These are phyloP conservation scores for Aspergillus ellipticus DNA, from an alignment of 495 filamentous ascomycete species.

Conservation along the genomic window DNA sequence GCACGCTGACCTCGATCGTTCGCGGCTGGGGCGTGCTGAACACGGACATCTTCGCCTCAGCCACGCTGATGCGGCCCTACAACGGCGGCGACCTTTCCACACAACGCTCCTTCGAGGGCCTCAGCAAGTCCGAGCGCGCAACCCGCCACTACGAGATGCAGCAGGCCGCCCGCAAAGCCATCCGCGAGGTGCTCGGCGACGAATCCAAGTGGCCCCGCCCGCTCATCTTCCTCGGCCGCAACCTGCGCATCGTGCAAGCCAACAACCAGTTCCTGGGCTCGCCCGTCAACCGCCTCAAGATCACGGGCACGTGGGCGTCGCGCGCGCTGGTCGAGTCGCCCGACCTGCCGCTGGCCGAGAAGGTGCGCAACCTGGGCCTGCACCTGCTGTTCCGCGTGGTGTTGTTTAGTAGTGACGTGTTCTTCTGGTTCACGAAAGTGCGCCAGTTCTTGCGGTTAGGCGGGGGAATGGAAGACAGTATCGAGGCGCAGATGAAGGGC, in stretches of 20 bases:
- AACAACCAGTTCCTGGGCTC: conserved; percentile 85
- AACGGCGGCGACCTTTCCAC: conserved; percentile 72
- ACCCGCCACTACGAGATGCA: conserved; percentile 79
- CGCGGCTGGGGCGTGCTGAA: conserved; percentile 81
- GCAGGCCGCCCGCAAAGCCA: conserved; percentile 73
- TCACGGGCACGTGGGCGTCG: conserved; percentile 87
- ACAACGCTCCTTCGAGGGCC: conserved; percentile 56
- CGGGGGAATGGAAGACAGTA: conserved; percentile 87
- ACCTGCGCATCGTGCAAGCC: conserved; percentile 86
- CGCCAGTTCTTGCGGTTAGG: conserved; percentile 70
- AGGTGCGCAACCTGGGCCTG: conserved; percentile 54
- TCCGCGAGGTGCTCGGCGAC: conserved; percentile 80
- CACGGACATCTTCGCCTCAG: conserved; percentile 84
- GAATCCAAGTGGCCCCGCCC: conserved; percentile 91
- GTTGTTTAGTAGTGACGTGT: conserved; percentile 71
- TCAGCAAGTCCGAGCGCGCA: conserved; percentile 48
- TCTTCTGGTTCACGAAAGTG: conserved; percentile 76
- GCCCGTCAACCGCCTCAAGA: conserved; percentile 92
- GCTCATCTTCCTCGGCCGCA: conserved; percentile 92
- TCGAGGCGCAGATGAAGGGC: conserved; percentile 77
- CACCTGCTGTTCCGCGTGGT: conserved; percentile 80
- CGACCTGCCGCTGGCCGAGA: conserved; percentile 53
- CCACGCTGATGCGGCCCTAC: conserved; percentile 87
- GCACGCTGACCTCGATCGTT: conserved; percentile 67
- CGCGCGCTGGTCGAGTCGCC: conserved; percentile 68